A percentile compares a stretch with the other conserved stretches of the same genome.
These are phyloP conservation scores for Primulina huaijiensis DNA, from an alignment of 257 asterid genomes.

Conservation along the genomic window DNA sequence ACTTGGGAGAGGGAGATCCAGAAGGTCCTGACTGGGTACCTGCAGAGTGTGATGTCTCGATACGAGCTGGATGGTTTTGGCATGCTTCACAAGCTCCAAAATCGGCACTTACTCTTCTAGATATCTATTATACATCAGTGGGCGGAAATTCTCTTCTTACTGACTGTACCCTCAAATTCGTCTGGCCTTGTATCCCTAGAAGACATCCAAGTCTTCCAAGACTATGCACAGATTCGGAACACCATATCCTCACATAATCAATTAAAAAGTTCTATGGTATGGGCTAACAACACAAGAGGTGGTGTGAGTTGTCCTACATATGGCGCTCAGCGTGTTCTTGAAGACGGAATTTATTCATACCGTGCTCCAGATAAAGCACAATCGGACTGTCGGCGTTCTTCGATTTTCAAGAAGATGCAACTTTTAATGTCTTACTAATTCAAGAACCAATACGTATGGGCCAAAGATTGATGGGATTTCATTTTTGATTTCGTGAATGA, in stretches of 20 bases:
- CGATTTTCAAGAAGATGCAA: conserved; percentile 37
- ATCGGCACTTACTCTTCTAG: conserved; percentile 77
- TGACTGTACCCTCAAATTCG: conserved; percentile 94
- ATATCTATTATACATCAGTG: conserved; percentile 79
- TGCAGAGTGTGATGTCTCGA: conserved; percentile 89
- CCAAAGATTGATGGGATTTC: conserved; percentile 69
- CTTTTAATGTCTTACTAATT: conserved; percentile 67
- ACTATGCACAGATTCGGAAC: conserved; percentile 55
- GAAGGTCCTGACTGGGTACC: conserved; percentile 91
- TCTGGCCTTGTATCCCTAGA: conserved; percentile 83
- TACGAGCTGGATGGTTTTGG: conserved; percentile 97
- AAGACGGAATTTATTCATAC: conserved; percentile 60
- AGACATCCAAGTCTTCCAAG: conserved; percentile 75
- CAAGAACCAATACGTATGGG: conserved; percentile 99
- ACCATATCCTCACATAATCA: conserved; percentile 62
- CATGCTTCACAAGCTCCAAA: conserved; percentile 78
- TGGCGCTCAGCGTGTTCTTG: conserved; percentile 47
- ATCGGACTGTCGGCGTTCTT: conserved; percentile 44
- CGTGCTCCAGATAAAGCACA: conserved; percentile 68
- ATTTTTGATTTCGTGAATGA: conserved; percentile 49
- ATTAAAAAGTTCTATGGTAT: conserved; percentile 49
- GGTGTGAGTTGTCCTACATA: conserved; percentile 32
- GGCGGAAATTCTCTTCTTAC: conserved; percentile 75
- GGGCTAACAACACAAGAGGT: conserved; percentile 78
- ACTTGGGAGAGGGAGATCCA: conserved; percentile 70